These are phyloP conservation scores for Xylaria sp. DNA, from an alignment of 2,329 filamentous ascomycete genomes.

Conservation along the genomic window DNA sequence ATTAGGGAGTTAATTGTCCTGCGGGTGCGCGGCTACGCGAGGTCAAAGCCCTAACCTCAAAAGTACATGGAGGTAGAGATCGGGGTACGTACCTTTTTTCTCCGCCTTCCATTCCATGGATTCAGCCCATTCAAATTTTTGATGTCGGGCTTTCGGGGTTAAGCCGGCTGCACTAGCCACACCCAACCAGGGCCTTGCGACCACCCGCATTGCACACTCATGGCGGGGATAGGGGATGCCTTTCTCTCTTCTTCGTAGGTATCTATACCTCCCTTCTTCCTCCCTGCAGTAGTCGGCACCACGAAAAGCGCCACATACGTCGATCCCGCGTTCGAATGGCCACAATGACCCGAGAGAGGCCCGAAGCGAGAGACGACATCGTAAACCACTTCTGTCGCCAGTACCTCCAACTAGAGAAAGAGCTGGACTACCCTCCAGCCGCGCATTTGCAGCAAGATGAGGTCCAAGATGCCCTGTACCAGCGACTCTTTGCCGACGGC, in stretches of 20 bases:
- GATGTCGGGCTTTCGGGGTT: too few species aligned
- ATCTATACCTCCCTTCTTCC: too few species aligned
- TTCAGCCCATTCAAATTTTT: too few species aligned
- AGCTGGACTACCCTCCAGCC: conserved; percentile 65
- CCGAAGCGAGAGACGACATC: not conserved
- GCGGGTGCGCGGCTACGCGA: conserved; percentile 14
- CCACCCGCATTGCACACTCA: not conserved
- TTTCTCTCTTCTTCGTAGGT: too few species aligned
- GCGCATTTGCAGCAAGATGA: conserved; percentile 59
- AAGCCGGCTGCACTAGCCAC: conserved; percentile 2
- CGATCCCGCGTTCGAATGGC: too few species aligned
- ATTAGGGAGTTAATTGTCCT: not conserved
- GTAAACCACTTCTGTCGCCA: conserved; percentile 67
- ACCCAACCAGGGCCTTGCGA: too few species aligned
- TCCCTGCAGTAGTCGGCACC: too few species aligned
- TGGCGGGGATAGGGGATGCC: not conserved
- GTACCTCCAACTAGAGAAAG: conserved; percentile 74
- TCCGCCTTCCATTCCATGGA: not conserved
- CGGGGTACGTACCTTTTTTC: not conserved
- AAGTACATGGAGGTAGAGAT: not conserved
- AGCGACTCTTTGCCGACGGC: conserved; percentile 65
- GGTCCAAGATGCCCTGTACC: conserved; percentile 69
- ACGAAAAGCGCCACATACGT: too few species aligned
- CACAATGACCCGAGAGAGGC: conserved; percentile 5
- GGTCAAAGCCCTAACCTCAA: conserved; percentile 25